Percentiles rank a stretch among this genome's conserved stretches.
Conservation (phyloP, 495 filamentous ascomycete species). For the Tuber brumale region DNA sequence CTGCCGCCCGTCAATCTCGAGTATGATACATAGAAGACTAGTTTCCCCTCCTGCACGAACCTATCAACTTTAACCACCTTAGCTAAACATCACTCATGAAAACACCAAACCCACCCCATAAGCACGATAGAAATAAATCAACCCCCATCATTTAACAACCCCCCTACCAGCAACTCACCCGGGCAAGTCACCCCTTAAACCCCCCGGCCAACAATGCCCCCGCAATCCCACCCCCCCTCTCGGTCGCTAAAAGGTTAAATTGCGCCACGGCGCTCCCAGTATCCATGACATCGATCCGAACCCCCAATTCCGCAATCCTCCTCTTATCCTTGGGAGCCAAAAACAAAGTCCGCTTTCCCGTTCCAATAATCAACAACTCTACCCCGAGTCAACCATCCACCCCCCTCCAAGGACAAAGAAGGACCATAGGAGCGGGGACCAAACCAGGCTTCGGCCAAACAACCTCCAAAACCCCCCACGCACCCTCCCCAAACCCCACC, state of each 20-base stretch:
- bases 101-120: not conserved
- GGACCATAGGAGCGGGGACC: slow-evolving; percentile 38
- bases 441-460: slow-evolving; percentile 88
- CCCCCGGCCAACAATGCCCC: slow-evolving; percentile 63
- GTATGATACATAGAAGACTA: not conserved
- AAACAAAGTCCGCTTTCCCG: slow-evolving; percentile 67
- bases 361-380: slow-evolving; percentile 86
- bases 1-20: slow-evolving; percentile 14
- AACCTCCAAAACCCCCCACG: slow-evolving; percentile 68
- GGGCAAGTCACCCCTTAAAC: slow-evolving; percentile 14
- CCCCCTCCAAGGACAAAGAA: slow-evolving; percentile 23
- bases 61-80: not conserved
- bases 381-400: slow-evolving; percentile 10
- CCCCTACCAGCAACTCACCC: not conserved
- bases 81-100: slow-evolving; percentile 3
- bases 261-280: slow-evolving; percentile 90
- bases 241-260: slow-evolving; percentile 79
- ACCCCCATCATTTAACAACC: slow-evolving; percentile 10
- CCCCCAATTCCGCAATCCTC: slow-evolving; percentile 67
- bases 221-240: slow-evolving; percentile 71
- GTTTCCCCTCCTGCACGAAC: not conserved
- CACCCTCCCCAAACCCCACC: slow-evolving; percentile 65
- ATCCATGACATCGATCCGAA: slow-evolving; percentile 82
- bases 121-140: not conserved
- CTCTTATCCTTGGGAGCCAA: slow-evolving; percentile 66